Base-by-base conservation (phyloP, 768 basidiomycete genomes). In the Suillus hirtellus region DNA sequence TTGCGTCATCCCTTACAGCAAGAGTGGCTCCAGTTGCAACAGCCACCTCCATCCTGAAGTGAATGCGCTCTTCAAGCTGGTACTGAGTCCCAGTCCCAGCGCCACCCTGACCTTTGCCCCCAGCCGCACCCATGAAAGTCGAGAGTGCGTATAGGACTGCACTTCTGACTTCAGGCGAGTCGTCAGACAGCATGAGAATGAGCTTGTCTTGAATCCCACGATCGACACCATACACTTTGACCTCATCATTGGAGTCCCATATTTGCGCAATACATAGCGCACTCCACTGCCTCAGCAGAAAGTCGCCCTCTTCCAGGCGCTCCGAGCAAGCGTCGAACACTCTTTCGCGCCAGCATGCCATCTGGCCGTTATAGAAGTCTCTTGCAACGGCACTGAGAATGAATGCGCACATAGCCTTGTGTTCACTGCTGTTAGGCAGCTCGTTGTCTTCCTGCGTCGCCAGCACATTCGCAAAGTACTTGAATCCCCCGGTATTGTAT, bases 351-450 rank as follows among this genome's bases (percentile, higher is more conserved):
- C 89, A 86, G 74, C 94, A 96, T 2, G 93, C 93, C 59, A 84
- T 82, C 76, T 99, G 95, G 6, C 96, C 96, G 3, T 84, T 82
- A n/a, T 85, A 83, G 72, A 89, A 93, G 70, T 94, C 95, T n/a
- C 96, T 88, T 46, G 91, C 89, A 58, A 97, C 88, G 15, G 95
- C 88, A 27, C 91, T 85, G 34, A 99, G 87, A 68, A 98, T 95
- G 78, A 99, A 99, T 1, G 95, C 92, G 73, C 96, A 99, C 96
- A 99, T 99, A 1, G 97, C 95, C 67, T 93, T 92, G 75, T 98
- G 95, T 73, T 99, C 97, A 5, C 92, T 90, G 59, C 89, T 87
- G 75, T 99, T 97, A 0, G 96, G 95, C n/a, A 98, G 86, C 47
- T 84, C 73, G 61, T 78, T 67, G 61, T 92, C 90, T 44, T 92